Base-by-base conservation (phyloP, 192 early-diverging fungal genomes). In the Spizellomyces sp. region DNA sequence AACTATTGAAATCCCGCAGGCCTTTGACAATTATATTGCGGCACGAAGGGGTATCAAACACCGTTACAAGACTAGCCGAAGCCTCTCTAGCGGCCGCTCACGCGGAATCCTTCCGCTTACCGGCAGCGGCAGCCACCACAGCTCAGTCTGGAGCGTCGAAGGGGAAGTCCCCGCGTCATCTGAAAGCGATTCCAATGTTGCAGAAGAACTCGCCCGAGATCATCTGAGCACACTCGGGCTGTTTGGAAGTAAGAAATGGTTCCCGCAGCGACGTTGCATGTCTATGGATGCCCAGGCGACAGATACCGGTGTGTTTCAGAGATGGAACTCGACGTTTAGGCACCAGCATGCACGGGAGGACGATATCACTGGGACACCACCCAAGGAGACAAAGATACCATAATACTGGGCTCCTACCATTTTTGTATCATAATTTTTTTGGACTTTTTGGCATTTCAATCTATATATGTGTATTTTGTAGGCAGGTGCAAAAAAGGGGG, bases 1-100 rank as follows among this genome's bases (percentile, higher is more conserved):
- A 54, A 79, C 75, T 14, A 69, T 83, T 36, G 79, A 81, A 45
- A 80, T 83, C 55, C 77, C 82, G 45, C 71, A 75, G 15, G 64
- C 74, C n/a, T 69, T 75, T n/a, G 67, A 75, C 45, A 78, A 62
- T 44, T 71, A 54, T 45, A 57, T 70, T 36, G 68, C 58, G 5
- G 68, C 68, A 21, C n/a, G 52, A 43, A 17, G 60, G 41, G 17
- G 17, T 15, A 52, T 52, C 41, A 22, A 56, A 21, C 19, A 73
- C 45, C 63, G 71, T 36, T 73, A 73, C 64, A 73, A 73, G 44
- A 73, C 64, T 14, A 48, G 43, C 43, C 71, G 71, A 5, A 55
- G 47, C 45, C 45, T 67, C 7, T 74, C 73, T 21, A 64, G 64
- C 45, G 73, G 73, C n/a, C 64, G 63, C 8, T 65, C 64, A 45